A percentile compares a stretch with the other conserved stretches of the same genome.
These are phyloP conservation scores for Colletotrichum sublineola DNA, from an alignment of 2,329 filamentous ascomycete genomes.

Conservation along the genomic window DNA sequence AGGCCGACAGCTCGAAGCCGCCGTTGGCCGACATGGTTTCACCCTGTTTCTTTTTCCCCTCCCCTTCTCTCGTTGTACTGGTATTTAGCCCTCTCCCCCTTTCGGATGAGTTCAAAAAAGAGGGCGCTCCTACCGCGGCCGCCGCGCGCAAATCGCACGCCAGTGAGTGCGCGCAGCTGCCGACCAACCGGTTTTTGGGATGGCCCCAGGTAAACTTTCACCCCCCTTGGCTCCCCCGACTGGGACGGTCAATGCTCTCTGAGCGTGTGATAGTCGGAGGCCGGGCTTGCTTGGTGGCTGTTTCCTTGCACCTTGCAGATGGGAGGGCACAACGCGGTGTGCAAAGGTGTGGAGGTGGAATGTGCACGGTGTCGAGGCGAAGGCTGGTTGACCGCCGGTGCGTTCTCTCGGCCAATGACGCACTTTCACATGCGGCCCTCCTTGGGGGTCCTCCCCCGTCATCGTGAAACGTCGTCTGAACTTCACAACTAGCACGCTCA, in stretches of 20 bases:
- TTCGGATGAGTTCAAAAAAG: background rate
- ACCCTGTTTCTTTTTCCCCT: conserved; percentile 18
- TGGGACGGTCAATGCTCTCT: conserved; percentile 33
- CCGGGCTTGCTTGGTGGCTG: conserved; percentile 17
- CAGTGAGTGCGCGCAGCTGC: conserved; percentile 5
- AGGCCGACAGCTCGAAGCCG: conserved; percentile 35
- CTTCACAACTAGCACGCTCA: conserved; percentile 12
- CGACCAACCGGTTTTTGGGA: conserved; percentile 29
- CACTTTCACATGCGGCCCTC: conserved; percentile 39
- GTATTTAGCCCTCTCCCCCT: background rate
- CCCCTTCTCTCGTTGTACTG: conserved; percentile 1
- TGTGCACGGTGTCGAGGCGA: conserved; percentile 37
- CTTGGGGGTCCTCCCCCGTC: conserved; percentile 21
- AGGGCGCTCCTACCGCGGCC: conserved; percentile 6
- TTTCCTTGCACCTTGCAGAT: conserved; percentile 21
- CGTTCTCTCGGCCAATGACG: conserved; percentile 34
- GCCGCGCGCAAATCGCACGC: conserved; percentile 7
- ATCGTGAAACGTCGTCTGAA: conserved; percentile 36
- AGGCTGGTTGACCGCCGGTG: conserved; percentile 14
- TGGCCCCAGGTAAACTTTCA: conserved; percentile 29
- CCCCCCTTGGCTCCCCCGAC: background rate
- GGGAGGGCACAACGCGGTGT: conserved; percentile 24
- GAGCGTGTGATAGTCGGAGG: background rate
- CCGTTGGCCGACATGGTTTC: conserved; percentile 35
- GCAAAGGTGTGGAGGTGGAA: conserved; percentile 37